Percentiles rank a stretch among this genome's conserved stretches.
These are phyloP conservation scores for Monosporascus sp. DNA, from an alignment of 2,329 filamentous ascomycete genomes.

Conservation along the genomic window DNA sequence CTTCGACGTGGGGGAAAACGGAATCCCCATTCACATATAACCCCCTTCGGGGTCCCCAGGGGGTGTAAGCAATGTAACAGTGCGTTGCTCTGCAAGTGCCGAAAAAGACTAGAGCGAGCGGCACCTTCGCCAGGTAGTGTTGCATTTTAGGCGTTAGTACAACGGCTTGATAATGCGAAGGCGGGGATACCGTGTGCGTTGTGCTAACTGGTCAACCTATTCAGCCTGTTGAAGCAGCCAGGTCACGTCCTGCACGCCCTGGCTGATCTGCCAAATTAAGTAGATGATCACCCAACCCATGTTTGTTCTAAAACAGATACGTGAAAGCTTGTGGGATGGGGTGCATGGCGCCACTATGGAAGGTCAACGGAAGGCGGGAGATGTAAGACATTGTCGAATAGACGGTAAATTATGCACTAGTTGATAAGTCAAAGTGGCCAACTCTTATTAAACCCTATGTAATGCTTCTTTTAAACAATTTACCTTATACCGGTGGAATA, in stretches of 20 bases:
- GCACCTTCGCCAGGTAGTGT: no score
- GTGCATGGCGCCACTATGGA: no score
- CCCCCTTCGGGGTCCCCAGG: background rate
- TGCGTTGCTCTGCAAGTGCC: conserved; percentile 15
- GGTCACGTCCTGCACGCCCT: background rate
- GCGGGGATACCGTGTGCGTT: background rate
- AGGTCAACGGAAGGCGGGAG: no score
- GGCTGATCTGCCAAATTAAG: background rate
- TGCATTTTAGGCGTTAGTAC: background rate
- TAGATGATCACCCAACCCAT: background rate
- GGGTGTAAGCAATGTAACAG: conserved; percentile 1
- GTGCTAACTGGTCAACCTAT: background rate
- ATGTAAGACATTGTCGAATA: no score
- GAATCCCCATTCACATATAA: background rate
- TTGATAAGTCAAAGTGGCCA: background rate
- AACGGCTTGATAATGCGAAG: background rate
- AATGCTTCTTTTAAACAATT: no score
- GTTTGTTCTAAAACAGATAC: background rate
- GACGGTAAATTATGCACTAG: background rate
- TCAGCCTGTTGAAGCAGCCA: background rate
- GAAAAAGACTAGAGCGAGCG: conserved; percentile 2
- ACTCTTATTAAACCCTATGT: no score
- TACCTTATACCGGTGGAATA: no score
- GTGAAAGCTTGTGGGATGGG: background rate
- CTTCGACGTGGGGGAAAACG: background rate